Base-by-base conservation (phyloP, 768 basidiomycete species). In the Podaxis pistillaris region DNA sequence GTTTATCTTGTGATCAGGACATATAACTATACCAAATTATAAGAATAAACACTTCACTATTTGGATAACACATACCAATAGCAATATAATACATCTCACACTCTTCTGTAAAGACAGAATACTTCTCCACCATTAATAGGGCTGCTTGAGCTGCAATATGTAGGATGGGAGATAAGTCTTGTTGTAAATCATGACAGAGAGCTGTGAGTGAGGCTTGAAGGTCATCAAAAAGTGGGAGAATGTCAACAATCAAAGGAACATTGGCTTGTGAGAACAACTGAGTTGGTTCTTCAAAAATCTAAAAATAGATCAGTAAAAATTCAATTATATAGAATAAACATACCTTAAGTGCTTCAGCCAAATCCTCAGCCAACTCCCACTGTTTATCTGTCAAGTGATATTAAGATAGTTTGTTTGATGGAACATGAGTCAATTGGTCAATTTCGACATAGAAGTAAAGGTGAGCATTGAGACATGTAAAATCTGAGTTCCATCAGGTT, bases 401-500 rank as follows among this genome's bases (percentile, higher is more conserved):
- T 7, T 12, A 2, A 38, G 7, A 6, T 12, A 38, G 37, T 12
- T 38, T 38, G 12, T 38, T 38, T 38, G 37, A 38, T 7, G 37
- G 37, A 38, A 38, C 12, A 38, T 2, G 1, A 38, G 37, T 38
- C 37, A 38, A 12, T 12, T 38, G 37, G 1, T 38, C 37, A 38
- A 38, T 38, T 38, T 38, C 37, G 17, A 47, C 15, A 8, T 1
- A 47, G 15, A 47, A 47, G 7, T 17, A 38, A n/a, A 47, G 17
- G 61, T 73, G 70, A 13, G 68, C 62, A 8, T 46, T 54, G 1
- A 74, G 64, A 56, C 70, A 73, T 0, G 30, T 65, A 26, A 66
- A 57, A 37, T 73, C 70, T 13, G 70, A 67, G 60, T 70, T 70
- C 72, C 73, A 73, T 6, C 68, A 57, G 13, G 72, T 72, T 28